Evolutionary conservation across 73 alveolate genomes (phyloP).

Genomic region (Paramecium pentaurelia): DNA sequence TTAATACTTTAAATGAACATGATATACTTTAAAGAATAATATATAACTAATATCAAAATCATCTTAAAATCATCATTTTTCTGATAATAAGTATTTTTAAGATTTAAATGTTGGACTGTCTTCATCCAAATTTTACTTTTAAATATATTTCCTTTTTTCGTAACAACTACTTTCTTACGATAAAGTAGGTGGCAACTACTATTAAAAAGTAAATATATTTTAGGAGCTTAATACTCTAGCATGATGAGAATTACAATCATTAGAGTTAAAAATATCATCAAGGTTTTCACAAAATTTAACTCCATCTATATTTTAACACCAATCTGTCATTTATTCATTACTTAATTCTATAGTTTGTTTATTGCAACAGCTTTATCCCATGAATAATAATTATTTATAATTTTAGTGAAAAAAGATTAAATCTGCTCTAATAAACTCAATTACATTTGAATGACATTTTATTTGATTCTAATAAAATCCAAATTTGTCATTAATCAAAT

Average conservation of each 20-base stretch:
- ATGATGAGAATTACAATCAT: neutral
- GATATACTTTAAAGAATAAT: neutral
- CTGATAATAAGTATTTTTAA: neutral
- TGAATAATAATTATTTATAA: neutral
- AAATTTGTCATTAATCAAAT: neutral
- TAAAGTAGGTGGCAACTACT: neutral
- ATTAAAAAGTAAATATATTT: neutral
- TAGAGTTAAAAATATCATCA: neutral
- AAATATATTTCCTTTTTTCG: neutral
- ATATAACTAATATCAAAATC: neutral
- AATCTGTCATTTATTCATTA: neutral
- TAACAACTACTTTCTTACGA: neutral
- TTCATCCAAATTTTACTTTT: neutral
- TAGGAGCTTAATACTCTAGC: neutral
- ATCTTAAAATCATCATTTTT: neutral
- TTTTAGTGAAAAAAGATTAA: neutral
- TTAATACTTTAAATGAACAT: neutral
- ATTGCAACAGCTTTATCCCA: neutral
- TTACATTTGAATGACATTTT: neutral
- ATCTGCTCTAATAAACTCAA: neutral
- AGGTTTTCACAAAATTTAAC: neutral
- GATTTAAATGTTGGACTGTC: neutral
- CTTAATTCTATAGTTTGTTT: neutral
- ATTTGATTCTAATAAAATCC: neutral
- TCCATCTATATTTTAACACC: neutral